Evolutionary conservation across 176 grass and related monocot genomes (phyloP), one percentile per base, ranked within the genome.

Genomic region (Urochloa ruziziensis): DNA sequence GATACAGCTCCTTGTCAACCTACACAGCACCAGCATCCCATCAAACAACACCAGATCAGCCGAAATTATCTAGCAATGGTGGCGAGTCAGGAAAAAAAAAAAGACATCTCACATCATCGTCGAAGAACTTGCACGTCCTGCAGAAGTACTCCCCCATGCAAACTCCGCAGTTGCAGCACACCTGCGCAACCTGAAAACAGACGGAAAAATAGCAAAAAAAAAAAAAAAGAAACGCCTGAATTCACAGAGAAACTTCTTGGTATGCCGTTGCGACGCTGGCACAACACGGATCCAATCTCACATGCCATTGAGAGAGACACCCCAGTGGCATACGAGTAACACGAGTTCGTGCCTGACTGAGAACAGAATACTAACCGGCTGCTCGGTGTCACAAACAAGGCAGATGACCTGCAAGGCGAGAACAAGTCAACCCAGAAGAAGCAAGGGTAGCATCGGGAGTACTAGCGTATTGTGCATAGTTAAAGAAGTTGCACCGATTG

Each of bases 111-210:
- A 98, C 92, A 62, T 94, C 88, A 14, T 98, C 95, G 29, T 95
- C 95, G 1, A 87, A 86, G 84, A 93, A 98, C 33, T 82, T 98
- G 87, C 95, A 98, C 30, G 62, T 13, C 39, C 12, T 78, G 75
- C 95, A 98, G 76, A 98, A 98, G 74, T 91, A 98, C 62, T 98
- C 90, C 24, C 95, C 95, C 95, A 98, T 93, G 73, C 77, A 89
- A 2, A 95, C 90, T 10, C 90, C 92, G 67, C 92, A 98, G 82
- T 98, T 92, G 19, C 6, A 82, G 86, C 95, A 98, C 27, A 87
- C 77, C 32, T 97, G 94, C 30, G 75, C 81, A 0, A 88, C 76
- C 95, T 98, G 67, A 59, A 25, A 27, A 13, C 56, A 59, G 56
- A 25, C 10, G 23, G 23, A 12, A 25, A 58, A 58, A 10, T 11